phyloP scores from a whole-genome alignment of 441 rosid genomes.

The Theobroma grandiflorum region DNA sequence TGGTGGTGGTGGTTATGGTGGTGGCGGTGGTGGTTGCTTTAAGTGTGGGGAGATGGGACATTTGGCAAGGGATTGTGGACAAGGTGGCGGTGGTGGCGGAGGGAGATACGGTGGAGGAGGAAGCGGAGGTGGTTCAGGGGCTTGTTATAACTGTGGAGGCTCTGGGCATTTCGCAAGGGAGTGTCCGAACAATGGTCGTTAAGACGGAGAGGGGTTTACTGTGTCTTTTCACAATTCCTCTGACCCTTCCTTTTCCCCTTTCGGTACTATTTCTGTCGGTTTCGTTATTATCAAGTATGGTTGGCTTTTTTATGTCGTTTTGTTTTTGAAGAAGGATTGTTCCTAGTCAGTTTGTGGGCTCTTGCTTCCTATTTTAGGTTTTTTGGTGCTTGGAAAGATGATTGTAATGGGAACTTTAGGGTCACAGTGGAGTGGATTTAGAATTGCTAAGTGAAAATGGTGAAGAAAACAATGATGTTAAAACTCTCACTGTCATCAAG shows the following conservation, averaged over 20 bases:
- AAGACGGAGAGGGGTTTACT: background rate
- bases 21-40: slow-evolving; percentile 41
- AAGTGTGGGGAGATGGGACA: slow-evolving; percentile 49
- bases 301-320: background rate
- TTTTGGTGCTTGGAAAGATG: background rate
- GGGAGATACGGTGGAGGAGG: slow-evolving; percentile 41
- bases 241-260: background rate
- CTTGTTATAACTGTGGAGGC: slow-evolving; percentile 67
- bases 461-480: slow-evolving; percentile 6
- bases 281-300: background rate
- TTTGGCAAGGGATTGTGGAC: slow-evolving; percentile 58
- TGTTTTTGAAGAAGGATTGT: background rate
- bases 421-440: slow-evolving; percentile 31
- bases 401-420: slow-evolving; percentile 37
- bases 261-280: background rate
- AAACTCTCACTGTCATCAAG: slow-evolving; percentile 36
- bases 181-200: slow-evolving; percentile 61
- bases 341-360: background rate
- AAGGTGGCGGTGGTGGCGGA: slow-evolving; percentile 39
- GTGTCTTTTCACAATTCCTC: slow-evolving; percentile 22
- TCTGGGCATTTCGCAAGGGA: slow-evolving; percentile 77
- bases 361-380: background rate
- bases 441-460: background rate
- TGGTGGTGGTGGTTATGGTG: slow-evolving; percentile 32
- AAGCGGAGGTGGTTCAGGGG: slow-evolving; percentile 33